Evolutionary conservation across 225 moss, liverwort and hornwort genomes (phyloP), one percentile per base, ranked within the genome.

Genomic region (Asterella californica): DNA sequence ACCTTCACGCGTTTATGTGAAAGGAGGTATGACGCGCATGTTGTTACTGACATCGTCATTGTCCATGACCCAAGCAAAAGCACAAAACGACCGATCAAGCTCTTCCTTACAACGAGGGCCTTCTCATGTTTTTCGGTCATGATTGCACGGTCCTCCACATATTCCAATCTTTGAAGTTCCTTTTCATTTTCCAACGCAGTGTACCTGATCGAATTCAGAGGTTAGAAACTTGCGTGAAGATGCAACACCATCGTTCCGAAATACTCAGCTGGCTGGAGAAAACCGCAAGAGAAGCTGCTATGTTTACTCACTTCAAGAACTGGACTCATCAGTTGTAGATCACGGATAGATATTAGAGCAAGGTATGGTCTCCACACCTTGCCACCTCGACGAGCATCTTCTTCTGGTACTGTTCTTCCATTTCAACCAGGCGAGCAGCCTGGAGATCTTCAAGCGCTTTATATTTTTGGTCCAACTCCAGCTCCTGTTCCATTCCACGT

Each of bases 311-410:
- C 63, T 48, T 33, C 49, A 19, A 27, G 55, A 3, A 2, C 5
- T 5, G n/a, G 67, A 6, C 47, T 53, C 33, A 8, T 52, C 15
- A 47, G n/a, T n/a, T 71, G 19, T 38, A 25, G 22, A 70, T 70
- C 10, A 45, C 15, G 25, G 29, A 29, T 33, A 22, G 60, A 72
- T 60, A 18, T 22, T 49, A 46, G 25, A 15, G 42, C 47, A 46
- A 10, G n/a, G 71, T 48, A 71, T 24, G n/a, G 3, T 47, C 32
- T 15, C 18, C 37, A 15, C 85, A 97, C 97, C 97, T 97, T 60
- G 79, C 90, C 70, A 93, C 91, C 85, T 97, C 97, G 29, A 87
- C 77, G 86, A 94, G 83, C 88, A 94, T 90, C 70, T 90, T 97
- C 74, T 93, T 91, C 65, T 92, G 88, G 57, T 91, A 97, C 70